A percentile compares a stretch with the other conserved stretches of the same genome.
Conservation (phyloP, 2,329 filamentous ascomycete species). For the Cercospora berteroae region DNA sequence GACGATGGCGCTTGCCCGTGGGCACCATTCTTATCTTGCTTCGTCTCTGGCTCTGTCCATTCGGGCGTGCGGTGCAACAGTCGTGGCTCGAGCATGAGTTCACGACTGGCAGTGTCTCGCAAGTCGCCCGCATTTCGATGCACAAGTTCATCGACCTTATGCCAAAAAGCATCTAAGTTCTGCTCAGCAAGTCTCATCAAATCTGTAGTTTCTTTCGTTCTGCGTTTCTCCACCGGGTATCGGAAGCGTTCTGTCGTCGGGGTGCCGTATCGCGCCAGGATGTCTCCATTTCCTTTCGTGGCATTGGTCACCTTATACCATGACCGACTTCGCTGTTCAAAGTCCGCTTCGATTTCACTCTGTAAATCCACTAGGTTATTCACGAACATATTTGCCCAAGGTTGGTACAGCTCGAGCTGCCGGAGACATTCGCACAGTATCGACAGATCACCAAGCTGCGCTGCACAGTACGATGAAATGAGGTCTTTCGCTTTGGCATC, state of each 20-base stretch:
- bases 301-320: conserved; percentile 1
- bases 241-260: conserved; percentile 5
- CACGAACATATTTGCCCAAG: conserved; percentile 49
- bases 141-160: conserved; percentile 14
- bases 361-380: conserved; percentile 26
- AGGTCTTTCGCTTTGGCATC: conserved; percentile 13
- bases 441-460: conserved; percentile 47
- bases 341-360: conserved; percentile 29
- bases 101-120: background rate
- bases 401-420: conserved; percentile 50
- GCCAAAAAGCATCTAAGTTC: conserved; percentile 18
- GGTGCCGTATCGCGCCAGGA: conserved; percentile 5
- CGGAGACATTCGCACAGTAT: conserved; percentile 47
- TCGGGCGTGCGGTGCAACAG: conserved; percentile 16
- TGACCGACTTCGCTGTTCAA: background rate
- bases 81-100: background rate
- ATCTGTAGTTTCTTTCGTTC: conserved; percentile 18
- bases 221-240: conserved; percentile 13
- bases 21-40: no score
- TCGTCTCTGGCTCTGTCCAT: conserved; percentile 15
- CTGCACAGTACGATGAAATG: conserved; percentile 15
- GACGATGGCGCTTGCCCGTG: no score
- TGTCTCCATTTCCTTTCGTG: conserved; percentile 2
- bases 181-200: conserved; percentile 11
- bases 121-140: conserved; percentile 7